phyloP scores from a whole-genome alignment of 495 filamentous ascomycete genomes.

The Xanthoparmelia taractica region DNA sequence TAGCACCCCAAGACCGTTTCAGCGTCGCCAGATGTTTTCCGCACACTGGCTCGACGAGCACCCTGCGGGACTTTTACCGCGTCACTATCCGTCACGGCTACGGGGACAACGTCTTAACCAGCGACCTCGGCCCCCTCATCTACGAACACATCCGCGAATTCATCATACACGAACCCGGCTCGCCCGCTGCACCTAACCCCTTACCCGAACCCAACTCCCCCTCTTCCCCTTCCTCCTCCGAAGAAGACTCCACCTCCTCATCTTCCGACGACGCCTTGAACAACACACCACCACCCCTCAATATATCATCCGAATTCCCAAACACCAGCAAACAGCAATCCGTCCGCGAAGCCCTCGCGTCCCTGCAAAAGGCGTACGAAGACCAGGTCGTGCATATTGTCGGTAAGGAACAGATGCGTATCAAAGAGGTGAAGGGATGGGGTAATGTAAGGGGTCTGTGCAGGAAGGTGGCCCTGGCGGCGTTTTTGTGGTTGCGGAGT shows the following conservation, averaged over 20 bases:
- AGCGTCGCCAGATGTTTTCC: slow-evolving; percentile 35
- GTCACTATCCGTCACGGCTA: slow-evolving; percentile 64
- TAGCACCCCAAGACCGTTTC: slow-evolving; percentile 42
- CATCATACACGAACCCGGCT: slow-evolving; percentile 36
- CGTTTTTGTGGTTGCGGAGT: slow-evolving; percentile 63
- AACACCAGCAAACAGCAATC: neutral
- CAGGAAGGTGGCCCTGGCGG: slow-evolving; percentile 42
- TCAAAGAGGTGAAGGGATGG: slow-evolving; percentile 29
- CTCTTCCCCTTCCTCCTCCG: no score
- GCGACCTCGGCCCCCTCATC: slow-evolving; percentile 51
- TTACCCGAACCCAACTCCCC: slow-evolving; percentile 8
- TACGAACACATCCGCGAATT: slow-evolving; percentile 52
- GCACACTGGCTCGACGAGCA: slow-evolving; percentile 15
- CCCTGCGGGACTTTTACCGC: slow-evolving; percentile 53
- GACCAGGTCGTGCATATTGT: slow-evolving; percentile 60
- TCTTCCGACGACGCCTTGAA: slow-evolving; percentile 4
- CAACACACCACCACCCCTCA: slow-evolving; percentile 5
- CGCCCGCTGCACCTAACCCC: slow-evolving; percentile 20
- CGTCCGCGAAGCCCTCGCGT: slow-evolving; percentile 29
- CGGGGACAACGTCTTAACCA: slow-evolving; percentile 57
- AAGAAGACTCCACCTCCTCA: slow-evolving; percentile 6
- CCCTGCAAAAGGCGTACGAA: slow-evolving; percentile 51
- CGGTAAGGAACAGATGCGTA: slow-evolving; percentile 63
- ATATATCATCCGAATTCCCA: neutral
- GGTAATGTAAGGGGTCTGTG: slow-evolving; percentile 33